Percentiles rank a stretch among this genome's conserved stretches.
Evolutionary conservation across 2,329 filamentous ascomycete species (phyloP).

Genomic region (Arthroderma uncinatum): DNA sequence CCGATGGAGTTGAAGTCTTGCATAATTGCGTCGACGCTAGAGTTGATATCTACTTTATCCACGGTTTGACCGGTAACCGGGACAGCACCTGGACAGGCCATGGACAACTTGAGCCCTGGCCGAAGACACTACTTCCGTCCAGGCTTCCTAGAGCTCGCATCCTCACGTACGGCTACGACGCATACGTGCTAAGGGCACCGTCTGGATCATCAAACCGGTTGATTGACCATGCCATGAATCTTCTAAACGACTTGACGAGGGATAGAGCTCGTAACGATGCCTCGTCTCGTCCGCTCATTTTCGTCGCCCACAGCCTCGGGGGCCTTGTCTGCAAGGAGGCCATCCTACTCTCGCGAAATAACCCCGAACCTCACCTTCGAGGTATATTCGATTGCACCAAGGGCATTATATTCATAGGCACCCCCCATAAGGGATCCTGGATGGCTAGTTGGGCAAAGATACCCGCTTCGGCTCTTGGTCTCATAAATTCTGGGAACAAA

Average conservation of each 20-base stretch:
- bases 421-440: slow-evolving; percentile 29
- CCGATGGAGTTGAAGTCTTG: slow-evolving; percentile 9
- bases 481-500: slow-evolving; percentile 14
- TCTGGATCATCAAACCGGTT: not conserved
- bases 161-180: slow-evolving; percentile 9
- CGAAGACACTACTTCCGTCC: slow-evolving; percentile 9
- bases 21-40: slow-evolving; percentile 5
- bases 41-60: slow-evolving; percentile 11
- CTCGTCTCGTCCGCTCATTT: not conserved
- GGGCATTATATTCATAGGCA: slow-evolving; percentile 32
- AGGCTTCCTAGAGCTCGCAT: not conserved
- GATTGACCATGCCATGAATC: not conserved
- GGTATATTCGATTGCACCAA: slow-evolving; percentile 20
- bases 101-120: slow-evolving; percentile 6
- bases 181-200: slow-evolving; percentile 6
- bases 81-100: slow-evolving; percentile 13
- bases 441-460: slow-evolving; percentile 27
- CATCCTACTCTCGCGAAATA: slow-evolving; percentile 24
- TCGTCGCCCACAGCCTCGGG: not conserved
- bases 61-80: slow-evolving; percentile 14
- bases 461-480: slow-evolving; percentile 16
- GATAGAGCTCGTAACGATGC: not conserved
- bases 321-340: slow-evolving; percentile 25
- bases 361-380: slow-evolving; percentile 22
- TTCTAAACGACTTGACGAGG: not conserved